Base-by-base conservation (phyloP, 306 rosid genomes). In the Bauhinia variegata region DNA sequence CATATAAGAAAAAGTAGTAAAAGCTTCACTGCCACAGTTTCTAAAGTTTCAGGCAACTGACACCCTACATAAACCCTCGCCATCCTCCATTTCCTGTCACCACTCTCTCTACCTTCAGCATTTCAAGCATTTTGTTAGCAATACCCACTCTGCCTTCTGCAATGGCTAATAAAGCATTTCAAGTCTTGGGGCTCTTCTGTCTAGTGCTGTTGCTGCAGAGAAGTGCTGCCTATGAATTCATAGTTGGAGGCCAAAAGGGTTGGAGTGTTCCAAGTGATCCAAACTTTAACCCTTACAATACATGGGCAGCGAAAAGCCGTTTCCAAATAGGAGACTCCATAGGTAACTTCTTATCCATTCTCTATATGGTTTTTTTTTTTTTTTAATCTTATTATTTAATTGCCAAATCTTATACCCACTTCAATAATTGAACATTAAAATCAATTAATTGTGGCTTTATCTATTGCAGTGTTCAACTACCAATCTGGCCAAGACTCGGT, bases 281-380 rank as follows among this genome's bases (percentile, higher is more conserved):
- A 37, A 74, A 39, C 76, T 59, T 60, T 16, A 70, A 79, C 8
- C 79, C 61, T 69, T 88, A 71, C 44, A 82, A 74, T 79, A 92
- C 82, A 73, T 90, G 99, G 99, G 99, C 99, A 11, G 84, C 82
- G 65, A 79, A 66, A 11, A 82, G 63, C 70, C 55, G 97, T 56
- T 95, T 90, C 70, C 91, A 88, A 72, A 69, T 79, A 15, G 97
- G 99, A 60, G 97, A 93, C 82, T 76, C 96, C 48, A 14, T 92
- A 9, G 93, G 96, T 87, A 76, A 68, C 76, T 68, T 51, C 32
- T 41, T 71, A 10, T 53, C 8, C 18, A 1, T 19, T 53, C 48
- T 4, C 48, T 8, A 8, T 15, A 13, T 49, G 3, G 0, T 16
- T 4, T 5, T 8, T 8, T 6, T 16, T 4, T 5, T 8, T 8